These are phyloP conservation scores for Leptodontidium sp. DNA, from an alignment of 2,329 filamentous ascomycete species.

Conservation along the genomic window DNA sequence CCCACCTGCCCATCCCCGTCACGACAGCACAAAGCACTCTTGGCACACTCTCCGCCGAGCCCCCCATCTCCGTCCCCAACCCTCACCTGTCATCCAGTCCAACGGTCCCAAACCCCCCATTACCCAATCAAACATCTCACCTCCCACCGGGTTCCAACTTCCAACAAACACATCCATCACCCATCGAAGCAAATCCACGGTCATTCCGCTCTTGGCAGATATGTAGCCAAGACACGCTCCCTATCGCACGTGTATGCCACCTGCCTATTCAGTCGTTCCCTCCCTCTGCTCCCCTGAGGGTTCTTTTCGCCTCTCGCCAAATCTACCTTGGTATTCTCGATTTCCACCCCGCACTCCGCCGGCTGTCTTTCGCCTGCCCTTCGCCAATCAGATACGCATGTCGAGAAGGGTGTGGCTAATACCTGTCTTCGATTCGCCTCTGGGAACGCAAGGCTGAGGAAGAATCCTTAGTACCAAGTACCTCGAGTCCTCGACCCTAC, in stretches of 20 bases:
- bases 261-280: constrained; percentile 12
- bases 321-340: not conserved
- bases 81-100: not conserved
- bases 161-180: too few species aligned
- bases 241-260: constrained; percentile 19
- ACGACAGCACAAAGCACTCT: not conserved
- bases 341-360: not conserved
- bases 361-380: not conserved
- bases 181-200: not conserved
- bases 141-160: too few species aligned
- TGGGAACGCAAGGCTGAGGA: constrained; percentile 11
- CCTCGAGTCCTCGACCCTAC: too few species aligned
- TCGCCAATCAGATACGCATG: constrained; percentile 17
- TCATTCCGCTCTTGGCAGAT: constrained; percentile 9
- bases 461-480: not conserved
- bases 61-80: not conserved
- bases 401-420: not conserved
- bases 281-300: not conserved
- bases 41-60: not conserved
- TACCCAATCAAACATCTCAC: not conserved
- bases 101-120: too few species aligned
- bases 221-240: not conserved
- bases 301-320: too few species aligned
- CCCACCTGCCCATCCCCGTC: not conserved
- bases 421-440: not conserved